Percentiles rank a stretch among this genome's conserved stretches.
These are phyloP conservation scores for Fusarium clavum DNA, from an alignment of 2,329 filamentous ascomycete species.

Conservation along the genomic window DNA sequence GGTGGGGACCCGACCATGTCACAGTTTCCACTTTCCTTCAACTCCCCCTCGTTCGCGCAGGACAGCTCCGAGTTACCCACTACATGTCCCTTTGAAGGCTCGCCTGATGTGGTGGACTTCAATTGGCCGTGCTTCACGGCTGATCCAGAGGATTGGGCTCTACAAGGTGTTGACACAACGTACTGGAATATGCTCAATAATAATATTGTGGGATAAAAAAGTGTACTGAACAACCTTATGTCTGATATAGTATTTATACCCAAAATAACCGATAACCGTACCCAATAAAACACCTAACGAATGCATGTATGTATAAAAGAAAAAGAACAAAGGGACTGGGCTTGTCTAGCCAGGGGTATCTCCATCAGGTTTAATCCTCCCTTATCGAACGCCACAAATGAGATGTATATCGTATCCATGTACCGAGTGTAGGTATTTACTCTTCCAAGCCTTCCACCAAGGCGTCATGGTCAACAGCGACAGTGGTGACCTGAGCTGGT, in stretches of 20 bases:
- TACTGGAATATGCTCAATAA: constrained; percentile 52
- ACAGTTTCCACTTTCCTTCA: constrained; percentile 22
- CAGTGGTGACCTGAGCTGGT: constrained; percentile 68
- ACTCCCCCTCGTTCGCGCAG: constrained; percentile 16
- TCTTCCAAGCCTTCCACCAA: constrained; percentile 67
- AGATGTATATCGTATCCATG: constrained; percentile 30
- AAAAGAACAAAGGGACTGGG: constrained; percentile 35
- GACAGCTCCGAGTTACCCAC: constrained; percentile 13
- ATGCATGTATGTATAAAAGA: constrained; percentile 30
- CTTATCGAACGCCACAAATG: constrained; percentile 43
- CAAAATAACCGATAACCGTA: constrained; percentile 9
- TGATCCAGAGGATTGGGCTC: constrained; percentile 54
- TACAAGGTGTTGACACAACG: constrained; percentile 56
- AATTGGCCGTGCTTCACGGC: constrained; percentile 46
- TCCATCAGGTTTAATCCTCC: constrained; percentile 36
- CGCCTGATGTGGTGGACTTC: constrained; percentile 24
- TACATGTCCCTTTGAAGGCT: constrained; percentile 10
- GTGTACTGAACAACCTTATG: constrained; percentile 2
- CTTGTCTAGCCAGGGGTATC: constrained; percentile 46
- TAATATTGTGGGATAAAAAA: constrained; percentile 23
- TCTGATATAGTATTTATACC: constrained; percentile 39
- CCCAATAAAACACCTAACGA: constrained; percentile 29
- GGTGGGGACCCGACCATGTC: constrained; percentile 5
- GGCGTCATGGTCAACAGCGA: constrained; percentile 68
- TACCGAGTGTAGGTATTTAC: constrained; percentile 26